Evolutionary conservation across 2,329 filamentous ascomycete species (phyloP).

Genomic region (Aspergillus felis): DNA sequence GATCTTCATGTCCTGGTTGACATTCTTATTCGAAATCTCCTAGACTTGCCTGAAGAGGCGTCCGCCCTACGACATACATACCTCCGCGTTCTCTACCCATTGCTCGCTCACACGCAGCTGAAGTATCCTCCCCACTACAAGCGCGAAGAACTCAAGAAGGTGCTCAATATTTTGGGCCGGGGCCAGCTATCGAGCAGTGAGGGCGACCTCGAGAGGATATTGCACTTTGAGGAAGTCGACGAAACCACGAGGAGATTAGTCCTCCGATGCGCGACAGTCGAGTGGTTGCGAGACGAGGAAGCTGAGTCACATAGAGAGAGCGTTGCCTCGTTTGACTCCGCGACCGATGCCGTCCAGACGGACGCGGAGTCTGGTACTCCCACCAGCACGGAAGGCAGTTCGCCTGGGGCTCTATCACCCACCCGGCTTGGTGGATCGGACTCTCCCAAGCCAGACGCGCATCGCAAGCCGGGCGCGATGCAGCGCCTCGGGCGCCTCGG

Average conservation of each 20-base stretch:
- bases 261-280: conserved; percentile 42
- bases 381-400: conserved; percentile 26
- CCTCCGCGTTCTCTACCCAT: conserved; percentile 82
- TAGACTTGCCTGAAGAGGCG: conserved; percentile 84
- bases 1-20: conserved; percentile 91
- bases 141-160: conserved; percentile 71
- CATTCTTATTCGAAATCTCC: conserved; percentile 93
- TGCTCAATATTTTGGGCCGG: conserved; percentile 68
- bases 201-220: conserved; percentile 42
- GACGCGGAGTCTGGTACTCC: conserved; percentile 19
- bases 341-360: conserved; percentile 6
- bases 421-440: conserved; percentile 27
- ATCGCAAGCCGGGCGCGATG: conserved; percentile 20
- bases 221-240: conserved; percentile 49
- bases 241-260: conserved; percentile 48
- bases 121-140: conserved; percentile 88
- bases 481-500: conserved; percentile 58
- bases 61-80: conserved; percentile 80
- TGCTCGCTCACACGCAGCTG: conserved; percentile 88
- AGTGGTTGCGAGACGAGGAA: conserved; percentile 41
- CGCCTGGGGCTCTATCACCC: conserved; percentile 47
- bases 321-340: conserved; percentile 8
- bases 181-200: conserved; percentile 63
- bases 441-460: conserved; percentile 25
- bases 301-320: conserved; percentile 10